A percentile compares a stretch with the other conserved stretches of the same genome.
Evolutionary conservation across 2,329 filamentous ascomycete genomes (phyloP).

Genomic region (Sclerotinia borealis): DNA sequence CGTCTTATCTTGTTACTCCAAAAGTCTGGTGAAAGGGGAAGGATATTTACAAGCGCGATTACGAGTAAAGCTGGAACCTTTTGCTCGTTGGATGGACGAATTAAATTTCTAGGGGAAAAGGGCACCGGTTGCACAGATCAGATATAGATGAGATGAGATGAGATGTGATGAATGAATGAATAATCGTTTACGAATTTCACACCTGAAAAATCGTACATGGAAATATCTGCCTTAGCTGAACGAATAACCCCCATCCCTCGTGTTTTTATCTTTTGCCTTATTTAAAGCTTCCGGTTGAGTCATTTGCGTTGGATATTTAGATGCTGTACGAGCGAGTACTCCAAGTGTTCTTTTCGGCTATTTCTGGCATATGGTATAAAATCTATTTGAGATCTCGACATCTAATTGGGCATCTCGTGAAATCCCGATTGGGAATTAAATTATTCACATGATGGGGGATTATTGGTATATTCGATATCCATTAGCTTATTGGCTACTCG

Average conservation of each 20-base stretch:
- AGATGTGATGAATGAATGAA: no score
- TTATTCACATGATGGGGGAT: neutral
- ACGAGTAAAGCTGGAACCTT: neutral
- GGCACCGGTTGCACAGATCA: neutral
- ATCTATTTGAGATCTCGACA: neutral
- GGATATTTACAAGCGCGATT: neutral
- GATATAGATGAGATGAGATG: neutral
- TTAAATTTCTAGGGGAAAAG: neutral
- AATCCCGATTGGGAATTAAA: neutral
- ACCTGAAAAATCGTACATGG: neutral
- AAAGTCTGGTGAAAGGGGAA: neutral
- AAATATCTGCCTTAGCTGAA: neutral
- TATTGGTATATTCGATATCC: neutral
- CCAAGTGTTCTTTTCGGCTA: neutral
- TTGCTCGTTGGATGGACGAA: neutral
- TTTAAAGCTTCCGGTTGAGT: neutral
- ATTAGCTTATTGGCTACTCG: neutral
- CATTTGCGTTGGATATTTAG: no score
- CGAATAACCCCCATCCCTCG: no score
- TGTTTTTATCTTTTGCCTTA: neutral
- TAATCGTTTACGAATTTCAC: neutral
- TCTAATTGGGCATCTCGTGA: neutral
- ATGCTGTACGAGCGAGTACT: neutral
- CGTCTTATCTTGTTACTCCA: neutral
- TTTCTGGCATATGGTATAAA: neutral